These are phyloP conservation scores for Pichia scutulata DNA, from an alignment of 805 yeast genomes.

Conservation along the genomic window DNA sequence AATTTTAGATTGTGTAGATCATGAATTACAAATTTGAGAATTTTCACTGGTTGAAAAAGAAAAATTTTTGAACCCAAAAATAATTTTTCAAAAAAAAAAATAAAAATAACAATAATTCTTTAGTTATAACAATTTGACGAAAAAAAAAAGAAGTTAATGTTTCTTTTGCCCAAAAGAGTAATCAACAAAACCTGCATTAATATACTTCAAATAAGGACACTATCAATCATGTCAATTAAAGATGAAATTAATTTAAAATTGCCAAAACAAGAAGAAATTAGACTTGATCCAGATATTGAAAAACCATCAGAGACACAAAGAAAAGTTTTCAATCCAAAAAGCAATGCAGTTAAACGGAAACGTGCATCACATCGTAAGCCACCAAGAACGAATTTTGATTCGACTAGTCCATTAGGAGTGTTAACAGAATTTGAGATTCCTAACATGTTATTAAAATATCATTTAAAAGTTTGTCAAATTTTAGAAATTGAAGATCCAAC, in stretches of 20 bases:
- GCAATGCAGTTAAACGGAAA: constrained; percentile 11
- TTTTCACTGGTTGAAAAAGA: not conserved
- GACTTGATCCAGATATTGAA: not conserved
- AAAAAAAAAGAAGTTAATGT: not conserved
- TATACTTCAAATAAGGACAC: not conserved
- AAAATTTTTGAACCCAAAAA: not conserved
- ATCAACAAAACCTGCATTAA: not conserved
- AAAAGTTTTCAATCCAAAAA: constrained; percentile 1
- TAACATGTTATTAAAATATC: constrained; percentile 39
- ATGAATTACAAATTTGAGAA: not conserved
- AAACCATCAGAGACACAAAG: not conserved
- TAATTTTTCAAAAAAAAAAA: not conserved
- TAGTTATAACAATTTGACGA: too few species aligned
- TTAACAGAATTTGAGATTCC: constrained; percentile 60
- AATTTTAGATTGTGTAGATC: too few species aligned
- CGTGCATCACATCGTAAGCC: constrained; percentile 56
- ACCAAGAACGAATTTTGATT: constrained; percentile 34
- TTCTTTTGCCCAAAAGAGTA: not conserved
- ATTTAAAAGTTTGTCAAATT: constrained; percentile 9
- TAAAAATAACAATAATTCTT: too few species aligned
- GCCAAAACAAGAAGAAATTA: constrained; percentile 6
- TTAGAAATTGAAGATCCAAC: not conserved
- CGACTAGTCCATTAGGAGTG: constrained; percentile 77
- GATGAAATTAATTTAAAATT: not conserved
- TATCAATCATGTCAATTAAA: not conserved